phyloP scores from a whole-genome alignment of 257 asterid species.

The Solanum bulbocastanum region DNA sequence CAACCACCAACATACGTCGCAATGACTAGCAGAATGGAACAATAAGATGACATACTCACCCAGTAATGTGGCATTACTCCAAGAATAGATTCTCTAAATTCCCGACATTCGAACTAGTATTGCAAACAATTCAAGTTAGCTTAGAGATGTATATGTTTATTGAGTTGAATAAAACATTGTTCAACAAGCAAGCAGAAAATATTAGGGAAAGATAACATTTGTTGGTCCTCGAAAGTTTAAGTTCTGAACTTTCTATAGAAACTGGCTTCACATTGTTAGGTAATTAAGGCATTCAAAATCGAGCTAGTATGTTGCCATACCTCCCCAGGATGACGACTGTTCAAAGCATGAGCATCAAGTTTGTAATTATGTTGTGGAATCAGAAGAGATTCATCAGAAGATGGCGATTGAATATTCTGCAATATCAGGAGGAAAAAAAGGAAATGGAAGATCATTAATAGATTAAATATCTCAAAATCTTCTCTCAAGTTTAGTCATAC shows the following conservation, averaged over 20 bases:
- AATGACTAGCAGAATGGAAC: neutral
- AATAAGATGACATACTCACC: constrained; percentile 40
- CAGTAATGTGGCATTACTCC: constrained; percentile 97
- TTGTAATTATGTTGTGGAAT: constrained; percentile 95
- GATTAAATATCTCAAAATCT: neutral
- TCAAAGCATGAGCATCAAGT: constrained; percentile 84
- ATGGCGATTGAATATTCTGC: constrained; percentile 52
- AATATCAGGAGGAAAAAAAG: constrained; percentile 13
- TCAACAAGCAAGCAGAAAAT: neutral
- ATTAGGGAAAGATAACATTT: neutral
- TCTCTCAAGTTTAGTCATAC: neutral
- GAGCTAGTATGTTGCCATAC: constrained; percentile 21
- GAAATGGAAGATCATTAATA: neutral
- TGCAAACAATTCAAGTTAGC: constrained; percentile 5
- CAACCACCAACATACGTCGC: neutral
- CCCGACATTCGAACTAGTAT: constrained; percentile 90
- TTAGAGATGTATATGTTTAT: neutral
- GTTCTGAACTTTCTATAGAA: neutral
- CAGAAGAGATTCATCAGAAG: constrained; percentile 73
- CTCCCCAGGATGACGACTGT: constrained; percentile 96
- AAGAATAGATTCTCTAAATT: constrained; percentile 90
- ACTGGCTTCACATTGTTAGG: neutral
- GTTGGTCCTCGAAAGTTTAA: neutral
- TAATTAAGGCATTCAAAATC: neutral
- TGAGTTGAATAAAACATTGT: neutral